Conservation (phyloP, 2,329 filamentous ascomycete genomes). For the Fusarium avenaceum region DNA sequence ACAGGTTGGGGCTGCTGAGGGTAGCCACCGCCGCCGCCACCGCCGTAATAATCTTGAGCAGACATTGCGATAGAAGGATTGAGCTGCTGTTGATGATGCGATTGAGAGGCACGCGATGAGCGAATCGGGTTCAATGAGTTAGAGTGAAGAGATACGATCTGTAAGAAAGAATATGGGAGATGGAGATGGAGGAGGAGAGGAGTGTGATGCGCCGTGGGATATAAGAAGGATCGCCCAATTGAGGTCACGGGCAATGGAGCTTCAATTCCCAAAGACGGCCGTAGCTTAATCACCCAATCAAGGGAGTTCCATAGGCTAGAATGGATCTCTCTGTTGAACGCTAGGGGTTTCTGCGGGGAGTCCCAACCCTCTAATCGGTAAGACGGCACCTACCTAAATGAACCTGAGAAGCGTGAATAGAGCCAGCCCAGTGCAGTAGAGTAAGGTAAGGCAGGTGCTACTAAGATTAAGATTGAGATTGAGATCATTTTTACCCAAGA, state of each 20-base stretch:
- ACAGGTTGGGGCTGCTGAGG: slow-evolving; percentile 59
- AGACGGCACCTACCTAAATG: slow-evolving; percentile 26
- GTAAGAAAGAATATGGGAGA: slow-evolving; percentile 3
- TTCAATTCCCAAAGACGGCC: slow-evolving; percentile 16
- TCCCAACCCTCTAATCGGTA: slow-evolving; percentile 19
- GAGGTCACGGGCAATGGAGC: slow-evolving; percentile 30
- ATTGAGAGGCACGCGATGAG: slow-evolving; percentile 9
- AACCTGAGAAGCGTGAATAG: neutral
- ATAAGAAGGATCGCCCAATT: slow-evolving; percentile 4
- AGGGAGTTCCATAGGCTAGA: neutral
- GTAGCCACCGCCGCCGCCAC: slow-evolving; percentile 52
- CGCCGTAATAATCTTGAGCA: slow-evolving; percentile 59
- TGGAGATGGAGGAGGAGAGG: slow-evolving; percentile 1
- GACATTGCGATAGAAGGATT: slow-evolving; percentile 51
- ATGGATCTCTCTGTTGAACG: neutral
- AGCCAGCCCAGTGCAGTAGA: neutral
- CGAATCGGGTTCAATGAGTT: neutral
- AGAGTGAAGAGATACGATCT: neutral
- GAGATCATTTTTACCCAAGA: slow-evolving; percentile 18
- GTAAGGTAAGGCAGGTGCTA: too few species aligned
- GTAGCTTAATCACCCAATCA: slow-evolving; percentile 20
- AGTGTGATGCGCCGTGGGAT: slow-evolving; percentile 16
- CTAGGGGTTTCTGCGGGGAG: slow-evolving; percentile 15
- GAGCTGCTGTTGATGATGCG: slow-evolving; percentile 1
- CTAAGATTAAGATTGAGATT: neutral